Evolutionary conservation across 352 stramenopile genomes (phyloP), one percentile per base, ranked within the genome.

Genomic region (Phytophthora sp.): DNA sequence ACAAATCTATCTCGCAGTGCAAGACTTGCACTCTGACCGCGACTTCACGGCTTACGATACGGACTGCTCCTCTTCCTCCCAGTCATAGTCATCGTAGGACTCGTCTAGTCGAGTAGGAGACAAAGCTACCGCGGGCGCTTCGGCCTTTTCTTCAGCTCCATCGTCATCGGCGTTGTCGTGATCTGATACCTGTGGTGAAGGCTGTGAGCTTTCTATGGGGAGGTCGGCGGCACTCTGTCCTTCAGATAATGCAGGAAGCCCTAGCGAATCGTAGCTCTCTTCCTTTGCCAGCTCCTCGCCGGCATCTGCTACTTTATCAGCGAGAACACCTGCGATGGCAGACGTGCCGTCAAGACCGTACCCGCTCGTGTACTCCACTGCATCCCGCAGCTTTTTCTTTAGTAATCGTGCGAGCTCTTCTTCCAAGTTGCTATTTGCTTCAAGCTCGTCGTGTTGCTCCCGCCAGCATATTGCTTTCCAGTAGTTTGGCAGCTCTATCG

Each of bases 381-480:
- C 81, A 5, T 76, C 59, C 11, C 43, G 54, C 12, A 92, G 64
- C 28, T 92, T 92, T 24, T 79, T 79, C 4, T n/a, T 20, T 7
- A 91, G 26, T 21, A 92, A 42, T n/a, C 37, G 54, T 13, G 38
- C 30, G 8, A 92, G 49, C 26, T 89, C 70, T 30, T 52, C 41
- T 62, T 89, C 79, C 13, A 89, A 55, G 23, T 50, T 7, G 18
- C 42, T 42, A 23, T 52, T 80, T 5, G 54, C 49, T 18, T 54
- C 44, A 4, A 62, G 37, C 17, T 77, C 66, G 11, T 81, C 61
- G 13, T 76, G 74, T 0, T 75, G 37, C 13, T 64, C 37, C 42
- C 73, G 76, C 81, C 73, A 91, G 56, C 80, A 88, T 5, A 91
- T 44, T 9, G 79, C 82, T 38, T 79, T 84, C 81, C 84, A 92